These are phyloP conservation scores for Yamadazyma triangularis DNA, from an alignment of 1,139 yeast genomes.

Conservation along the genomic window DNA sequence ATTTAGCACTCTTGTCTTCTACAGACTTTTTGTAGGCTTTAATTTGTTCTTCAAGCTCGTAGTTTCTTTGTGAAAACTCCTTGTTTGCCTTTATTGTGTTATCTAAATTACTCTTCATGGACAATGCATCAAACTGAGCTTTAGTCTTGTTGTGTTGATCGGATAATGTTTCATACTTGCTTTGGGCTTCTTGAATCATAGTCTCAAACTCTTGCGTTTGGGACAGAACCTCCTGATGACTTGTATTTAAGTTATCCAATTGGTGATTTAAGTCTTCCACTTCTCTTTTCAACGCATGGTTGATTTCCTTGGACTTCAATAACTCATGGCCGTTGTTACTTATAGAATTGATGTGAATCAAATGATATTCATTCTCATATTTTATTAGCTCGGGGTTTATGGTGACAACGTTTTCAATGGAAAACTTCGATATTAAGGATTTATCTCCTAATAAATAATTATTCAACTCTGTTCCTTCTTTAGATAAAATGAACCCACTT, in stretches of 20 bases:
- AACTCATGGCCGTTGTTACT: slow-evolving; percentile 38
- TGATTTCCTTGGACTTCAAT: slow-evolving; percentile 32
- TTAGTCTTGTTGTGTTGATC: slow-evolving; percentile 18
- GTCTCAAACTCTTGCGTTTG: slow-evolving; percentile 30
- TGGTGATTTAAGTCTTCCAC: slow-evolving; percentile 26
- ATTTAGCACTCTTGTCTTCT: slow-evolving; percentile 17
- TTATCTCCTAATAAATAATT: slow-evolving; percentile 21
- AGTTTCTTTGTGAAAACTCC: slow-evolving; percentile 36
- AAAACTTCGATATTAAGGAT: slow-evolving; percentile 8
- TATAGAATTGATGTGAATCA: slow-evolving; percentile 38
- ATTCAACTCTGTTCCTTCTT: slow-evolving; percentile 28
- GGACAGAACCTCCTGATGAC: slow-evolving; percentile 36
- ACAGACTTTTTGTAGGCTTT: slow-evolving; percentile 17
- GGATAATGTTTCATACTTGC: slow-evolving; percentile 18
- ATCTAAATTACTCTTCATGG: slow-evolving; percentile 43
- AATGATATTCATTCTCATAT: slow-evolving; percentile 43
- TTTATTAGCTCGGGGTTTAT: slow-evolving; percentile 30
- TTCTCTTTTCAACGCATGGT: slow-evolving; percentile 29
- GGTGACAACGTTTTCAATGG: slow-evolving; percentile 9
- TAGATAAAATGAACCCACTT: slow-evolving; percentile 14
- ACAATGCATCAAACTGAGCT: slow-evolving; percentile 30
- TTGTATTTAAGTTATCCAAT: slow-evolving; percentile 27
- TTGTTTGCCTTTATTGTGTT: slow-evolving; percentile 44
- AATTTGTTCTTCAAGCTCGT: slow-evolving; percentile 34
- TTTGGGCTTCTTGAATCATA: slow-evolving; percentile 22